Evolutionary conservation across 2,329 filamentous ascomycete species (phyloP), one percentile per base, ranked within the genome.

Genomic region (Penicillium sumatraense): DNA sequence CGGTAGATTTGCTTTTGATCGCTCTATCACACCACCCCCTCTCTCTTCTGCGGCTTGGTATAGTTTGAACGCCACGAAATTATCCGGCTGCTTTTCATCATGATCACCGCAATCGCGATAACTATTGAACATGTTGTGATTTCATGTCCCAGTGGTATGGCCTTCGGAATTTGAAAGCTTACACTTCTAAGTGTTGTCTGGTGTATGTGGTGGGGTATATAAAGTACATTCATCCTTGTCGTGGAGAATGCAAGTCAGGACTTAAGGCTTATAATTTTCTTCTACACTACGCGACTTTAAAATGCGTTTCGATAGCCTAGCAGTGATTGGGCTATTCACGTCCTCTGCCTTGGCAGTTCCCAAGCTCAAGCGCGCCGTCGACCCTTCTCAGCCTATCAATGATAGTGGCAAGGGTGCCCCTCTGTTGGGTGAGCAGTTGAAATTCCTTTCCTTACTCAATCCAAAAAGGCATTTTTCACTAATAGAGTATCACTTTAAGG

Each of bases 351-450:
- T 65, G 11, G 61, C 62, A 21, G 51, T 57, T 6, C 60, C 60
- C 10, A 57, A 38, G n/a, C 24, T 21, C 51, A 70, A 54, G 56
- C 71, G 54, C 56, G 68, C 73, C 27, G 85, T 84, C 62, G 65
- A 68, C 18, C 27, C 31, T 26, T 40, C 50, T n/a, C 42, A 87
- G 57, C 84, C 86, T 8, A 80, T 82, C 59, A 81, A 83, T 35
- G 58, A 62, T 63, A 79, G 78, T 24, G 83, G 83, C 33, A 87
- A 84, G 63, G 86, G 86, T 1, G 84, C 75, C 16, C 81, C 81
- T 0, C 77, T 89, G 23, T 65, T 82, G 31, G 85, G 86, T 87
- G 75, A 42, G 72, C 60, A 1, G 18, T 4, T 16, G 47, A 21
- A 9, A 13, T 35, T 20, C 3, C 9, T 6, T n/a, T 31, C 21